Base-by-base conservation (phyloP, 345 rosid species). In the Psidium guajava region DNA sequence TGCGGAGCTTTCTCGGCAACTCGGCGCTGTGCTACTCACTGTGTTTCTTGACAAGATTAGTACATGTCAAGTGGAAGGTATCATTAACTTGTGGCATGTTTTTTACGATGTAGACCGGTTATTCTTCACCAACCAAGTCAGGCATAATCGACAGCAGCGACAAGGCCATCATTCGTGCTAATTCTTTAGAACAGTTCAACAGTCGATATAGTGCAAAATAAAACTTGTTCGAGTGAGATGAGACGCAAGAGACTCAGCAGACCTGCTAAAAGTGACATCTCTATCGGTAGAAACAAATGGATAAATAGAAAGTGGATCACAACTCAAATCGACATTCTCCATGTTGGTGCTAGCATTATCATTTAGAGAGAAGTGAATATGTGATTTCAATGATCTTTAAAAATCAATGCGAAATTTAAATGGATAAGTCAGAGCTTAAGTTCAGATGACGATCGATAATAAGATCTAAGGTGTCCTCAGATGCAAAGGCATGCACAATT, bases 61-160 rank as follows among this genome's bases (percentile, higher is more conserved):
- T 61, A 61, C 21, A 27, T 20, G 40, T 28, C 74, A 28, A 28
- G 74, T 27, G 14, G 21, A 61, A 61, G 40, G 21, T 28, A 15
- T 21, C 40, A 61, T 16, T 86, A 14, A 27, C 10, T 10, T 59
- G 21, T 61, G 74, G 74, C 74, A 61, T 28, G 42, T 61, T 61
- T 61, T 61, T 61, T 14, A 28, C 21, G 28, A 61, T 82, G 86
- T 64, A 84, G 88, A 24, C 59, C 9, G 84, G 84, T 15, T 84
- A 50, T 32, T 77, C 88, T 27, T 87, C 86, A 24, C 57, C 88
- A 28, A 40, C 88, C 9, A 51, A 87, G 54, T 80, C 81, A 2
- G 88, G 88, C 28, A 87, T 81, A 24, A 82, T 84, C 86, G 64
- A 87, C 53, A 5, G 84, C 82, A 50, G 86, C 21, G 3, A 74